phyloP scores from a whole-genome alignment of 768 basidiomycete species.

The Chlorophyllum brunneum region DNA sequence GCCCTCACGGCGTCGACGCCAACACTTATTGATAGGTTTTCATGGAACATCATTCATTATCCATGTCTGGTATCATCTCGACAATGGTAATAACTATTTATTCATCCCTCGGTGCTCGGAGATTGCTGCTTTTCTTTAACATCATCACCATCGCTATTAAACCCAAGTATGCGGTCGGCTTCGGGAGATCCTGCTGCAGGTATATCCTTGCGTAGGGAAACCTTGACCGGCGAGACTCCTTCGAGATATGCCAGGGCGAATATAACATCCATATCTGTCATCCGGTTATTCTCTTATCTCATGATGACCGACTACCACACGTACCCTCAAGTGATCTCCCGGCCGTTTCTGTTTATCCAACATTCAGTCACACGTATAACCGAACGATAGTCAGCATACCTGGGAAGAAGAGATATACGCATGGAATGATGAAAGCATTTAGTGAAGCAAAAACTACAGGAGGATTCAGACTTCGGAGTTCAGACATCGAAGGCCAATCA shows the following conservation, averaged over 20 bases:
- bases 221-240: conserved; percentile 38
- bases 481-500: background rate
- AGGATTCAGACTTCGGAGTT: background rate
- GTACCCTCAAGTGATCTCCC: conserved; percentile 52
- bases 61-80: background rate
- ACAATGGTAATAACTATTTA: conserved; percentile 3
- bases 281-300: background rate
- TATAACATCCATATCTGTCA: conserved; percentile 41
- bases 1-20: conserved; percentile 11
- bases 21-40: conserved; percentile 3
- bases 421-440: conserved; percentile 53
- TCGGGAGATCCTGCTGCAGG: conserved; percentile 41
- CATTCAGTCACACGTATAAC: background rate
- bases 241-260: conserved; percentile 43
- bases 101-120: background rate
- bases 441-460: conserved; percentile 48
- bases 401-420: conserved; percentile 58
- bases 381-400: conserved; percentile 16
- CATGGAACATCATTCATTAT: background rate
- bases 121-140: conserved; percentile 28
- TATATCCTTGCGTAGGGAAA: conserved; percentile 41
- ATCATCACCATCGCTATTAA: conserved; percentile 16
- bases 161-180: conserved; percentile 40
- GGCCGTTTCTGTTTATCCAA: conserved; percentile 40
- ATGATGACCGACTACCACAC: background rate